Percentiles rank a stretch among this genome's conserved stretches.
phyloP scores from a whole-genome alignment of 192 early-diverging fungal species.

The Coemansia sp. region DNA sequence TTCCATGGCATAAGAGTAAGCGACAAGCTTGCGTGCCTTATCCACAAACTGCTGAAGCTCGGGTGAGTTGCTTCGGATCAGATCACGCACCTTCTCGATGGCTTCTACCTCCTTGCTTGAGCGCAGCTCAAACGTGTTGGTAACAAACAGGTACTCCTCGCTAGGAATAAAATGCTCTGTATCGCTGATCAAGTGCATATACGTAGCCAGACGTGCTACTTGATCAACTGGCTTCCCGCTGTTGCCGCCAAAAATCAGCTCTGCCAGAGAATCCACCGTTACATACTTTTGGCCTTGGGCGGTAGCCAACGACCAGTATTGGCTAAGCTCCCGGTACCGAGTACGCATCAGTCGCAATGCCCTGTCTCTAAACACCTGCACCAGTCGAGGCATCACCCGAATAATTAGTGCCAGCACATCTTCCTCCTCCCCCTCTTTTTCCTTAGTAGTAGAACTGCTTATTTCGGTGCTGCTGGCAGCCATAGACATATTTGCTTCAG shows the following conservation, averaged over 20 bases:
- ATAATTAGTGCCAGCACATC: slow-evolving; percentile 18
- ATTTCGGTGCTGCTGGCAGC: background rate
- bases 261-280: slow-evolving; percentile 36
- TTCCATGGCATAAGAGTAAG: slow-evolving; percentile 16
- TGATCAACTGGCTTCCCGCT: slow-evolving; percentile 8
- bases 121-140: slow-evolving; percentile 56
- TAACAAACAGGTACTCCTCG: slow-evolving; percentile 47
- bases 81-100: slow-evolving; percentile 45
- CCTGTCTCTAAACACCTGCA: slow-evolving; percentile 16
- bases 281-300: slow-evolving; percentile 20
- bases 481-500: background rate
- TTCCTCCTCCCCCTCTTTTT: slow-evolving; percentile 4
- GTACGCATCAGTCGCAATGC: slow-evolving; percentile 40
- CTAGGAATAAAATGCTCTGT: slow-evolving; percentile 55
- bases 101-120: slow-evolving; percentile 40
- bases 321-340: slow-evolving; percentile 29
- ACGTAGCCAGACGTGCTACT: slow-evolving; percentile 55
- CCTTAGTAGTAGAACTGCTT: background rate
- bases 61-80: slow-evolving; percentile 53
- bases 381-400: slow-evolving; percentile 17
- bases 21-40: slow-evolving; percentile 47
- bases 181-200: slow-evolving; percentile 58
- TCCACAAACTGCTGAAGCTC: slow-evolving; percentile 54
- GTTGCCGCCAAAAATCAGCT: slow-evolving; percentile 30
- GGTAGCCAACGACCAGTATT: slow-evolving; percentile 29